phyloP scores from a whole-genome alignment of 1,139 yeast species.

The Kodamaea fungicola region DNA sequence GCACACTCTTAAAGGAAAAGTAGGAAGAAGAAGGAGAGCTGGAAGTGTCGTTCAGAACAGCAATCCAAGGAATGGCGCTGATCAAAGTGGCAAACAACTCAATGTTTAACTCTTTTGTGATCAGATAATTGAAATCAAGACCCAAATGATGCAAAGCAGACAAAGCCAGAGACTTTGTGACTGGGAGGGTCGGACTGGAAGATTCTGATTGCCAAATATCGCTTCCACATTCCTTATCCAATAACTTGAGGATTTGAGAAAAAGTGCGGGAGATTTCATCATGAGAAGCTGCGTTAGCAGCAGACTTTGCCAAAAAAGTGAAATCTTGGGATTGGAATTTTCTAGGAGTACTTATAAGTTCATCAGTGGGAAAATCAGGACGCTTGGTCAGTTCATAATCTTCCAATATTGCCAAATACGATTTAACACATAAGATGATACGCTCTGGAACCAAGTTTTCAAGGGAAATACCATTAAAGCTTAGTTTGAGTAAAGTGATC shows the following conservation, averaged over 20 bases:
- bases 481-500: conserved; percentile 53
- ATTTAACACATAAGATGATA: conserved; percentile 61
- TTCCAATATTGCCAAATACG: conserved; percentile 66
- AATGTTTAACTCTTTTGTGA: conserved; percentile 36
- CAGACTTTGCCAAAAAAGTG: conserved; percentile 36
- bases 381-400: conserved; percentile 55
- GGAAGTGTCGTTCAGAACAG: conserved; percentile 10
- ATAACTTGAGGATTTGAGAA: conserved; percentile 50
- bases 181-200: conserved; percentile 1
- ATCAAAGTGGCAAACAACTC: conserved; percentile 70
- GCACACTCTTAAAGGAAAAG: conserved; percentile 54
- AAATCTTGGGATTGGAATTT: conserved; percentile 15
- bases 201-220: conserved; percentile 24
- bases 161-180: conserved; percentile 19
- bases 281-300: conserved; percentile 55
- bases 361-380: conserved; percentile 77
- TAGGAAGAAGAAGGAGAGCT: conserved; percentile 40
- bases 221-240: conserved; percentile 64
- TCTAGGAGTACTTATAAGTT: conserved; percentile 26
- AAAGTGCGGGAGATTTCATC: conserved; percentile 73
- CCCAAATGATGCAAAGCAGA: conserved; percentile 51
- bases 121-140: conserved; percentile 36
- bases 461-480: conserved; percentile 52
- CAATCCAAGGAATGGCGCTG: conserved; percentile 66
- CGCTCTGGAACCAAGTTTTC: conserved; percentile 72